Conservation (phyloP, 768 basidiomycete species). For the Podaxis sp. region DNA sequence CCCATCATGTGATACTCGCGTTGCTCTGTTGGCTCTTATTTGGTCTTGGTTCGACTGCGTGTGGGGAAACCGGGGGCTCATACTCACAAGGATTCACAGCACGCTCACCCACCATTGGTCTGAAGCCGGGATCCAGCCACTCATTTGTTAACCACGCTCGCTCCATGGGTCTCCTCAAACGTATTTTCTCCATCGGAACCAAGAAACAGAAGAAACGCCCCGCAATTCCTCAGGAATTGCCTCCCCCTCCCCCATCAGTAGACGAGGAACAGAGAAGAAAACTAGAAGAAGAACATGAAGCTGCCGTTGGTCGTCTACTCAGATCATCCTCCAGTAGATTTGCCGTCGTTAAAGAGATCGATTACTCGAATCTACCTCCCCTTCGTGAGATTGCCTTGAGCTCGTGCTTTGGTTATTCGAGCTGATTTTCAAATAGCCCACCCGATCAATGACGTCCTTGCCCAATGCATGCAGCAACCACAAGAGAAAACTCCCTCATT, state of each 20-base stretch:
- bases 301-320: slow-evolving; percentile 51
- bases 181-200: slow-evolving; percentile 66
- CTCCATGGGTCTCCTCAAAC: slow-evolving; percentile 69
- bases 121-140: slow-evolving; percentile 5
- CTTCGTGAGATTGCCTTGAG: slow-evolving; percentile 53
- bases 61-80: neutral
- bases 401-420: slow-evolving; percentile 14
- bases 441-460: slow-evolving; percentile 56
- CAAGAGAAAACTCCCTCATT: slow-evolving; percentile 26
- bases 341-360: slow-evolving; percentile 53
- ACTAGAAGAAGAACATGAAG: slow-evolving; percentile 49
- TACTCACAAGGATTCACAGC: neutral
- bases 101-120: neutral
- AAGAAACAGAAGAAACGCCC: slow-evolving; percentile 52
- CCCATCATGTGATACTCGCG: slow-evolving; percentile 33
- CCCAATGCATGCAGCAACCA: slow-evolving; percentile 6
- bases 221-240: slow-evolving; percentile 27
- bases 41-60: slow-evolving; percentile 38
- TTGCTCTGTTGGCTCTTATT: slow-evolving; percentile 37
- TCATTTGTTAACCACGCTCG: slow-evolving; percentile 18
- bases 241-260: slow-evolving; percentile 22
- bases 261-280: slow-evolving; percentile 13
- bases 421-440: slow-evolving; percentile 44
- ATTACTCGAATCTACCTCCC: slow-evolving; percentile 61
- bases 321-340: slow-evolving; percentile 74